A percentile compares a stretch with the other conserved stretches of the same genome.
Evolutionary conservation across 2,329 filamentous ascomycete genomes (phyloP).

Genomic region (Ophiostoma triangulosporum): DNA sequence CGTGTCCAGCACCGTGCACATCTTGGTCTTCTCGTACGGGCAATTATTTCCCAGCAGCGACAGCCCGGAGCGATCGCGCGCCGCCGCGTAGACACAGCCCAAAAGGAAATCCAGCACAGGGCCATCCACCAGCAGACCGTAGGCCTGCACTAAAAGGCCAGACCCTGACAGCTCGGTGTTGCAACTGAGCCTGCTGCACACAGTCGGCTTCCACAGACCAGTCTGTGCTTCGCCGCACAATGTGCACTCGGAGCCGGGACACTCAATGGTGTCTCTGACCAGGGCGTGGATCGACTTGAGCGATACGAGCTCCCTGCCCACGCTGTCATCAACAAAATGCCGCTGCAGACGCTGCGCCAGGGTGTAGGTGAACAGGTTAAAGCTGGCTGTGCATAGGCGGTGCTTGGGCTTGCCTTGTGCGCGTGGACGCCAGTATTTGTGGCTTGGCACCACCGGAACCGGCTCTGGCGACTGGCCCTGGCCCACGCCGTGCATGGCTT

Average conservation of each 20-base stretch:
- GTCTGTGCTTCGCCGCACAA: slow-evolving; percentile 9
- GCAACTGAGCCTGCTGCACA: slow-evolving; percentile 12
- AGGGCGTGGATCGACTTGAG: slow-evolving; percentile 9
- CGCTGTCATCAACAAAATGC: slow-evolving; percentile 4
- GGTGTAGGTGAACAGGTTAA: slow-evolving; percentile 14
- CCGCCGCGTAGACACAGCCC: slow-evolving; percentile 13
- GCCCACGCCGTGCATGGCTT: slow-evolving; percentile 2
- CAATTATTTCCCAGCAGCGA: slow-evolving; percentile 12
- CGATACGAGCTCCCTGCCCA: background rate
- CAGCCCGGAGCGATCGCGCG: slow-evolving; percentile 6
- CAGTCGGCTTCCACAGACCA: slow-evolving; percentile 13
- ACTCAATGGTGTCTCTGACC: slow-evolving; percentile 9
- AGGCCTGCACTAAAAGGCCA: slow-evolving; percentile 12
- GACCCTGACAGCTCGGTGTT: slow-evolving; percentile 6
- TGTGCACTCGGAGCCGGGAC: slow-evolving; percentile 13
- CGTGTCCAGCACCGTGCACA: slow-evolving; percentile 13
- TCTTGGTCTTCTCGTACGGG: slow-evolving; percentile 8
- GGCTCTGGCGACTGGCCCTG: slow-evolving; percentile 5
- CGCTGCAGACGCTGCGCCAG: slow-evolving; percentile 12
- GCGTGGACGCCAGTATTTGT: slow-evolving; percentile 6
- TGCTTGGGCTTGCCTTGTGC: background rate
- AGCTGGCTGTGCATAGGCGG: slow-evolving; percentile 12
- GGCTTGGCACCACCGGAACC: background rate
- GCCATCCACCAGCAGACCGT: slow-evolving; percentile 14
- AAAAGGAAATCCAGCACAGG: slow-evolving; percentile 16